phyloP scores from a whole-genome alignment of 2,329 filamentous ascomycete genomes.

The Fusarium sp. region DNA sequence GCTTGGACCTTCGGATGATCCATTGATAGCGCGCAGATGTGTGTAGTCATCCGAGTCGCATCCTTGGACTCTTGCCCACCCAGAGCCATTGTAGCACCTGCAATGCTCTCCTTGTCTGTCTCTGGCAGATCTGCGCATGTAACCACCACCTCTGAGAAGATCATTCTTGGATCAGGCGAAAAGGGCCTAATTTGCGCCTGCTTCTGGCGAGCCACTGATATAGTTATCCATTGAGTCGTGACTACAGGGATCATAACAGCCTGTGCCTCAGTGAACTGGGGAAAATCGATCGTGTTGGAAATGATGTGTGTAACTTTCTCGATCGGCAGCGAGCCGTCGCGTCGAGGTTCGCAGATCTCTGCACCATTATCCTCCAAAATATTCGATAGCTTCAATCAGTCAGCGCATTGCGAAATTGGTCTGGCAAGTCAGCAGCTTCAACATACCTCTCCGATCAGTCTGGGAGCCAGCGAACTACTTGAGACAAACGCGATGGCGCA shows the following conservation, averaged over 20 bases:
- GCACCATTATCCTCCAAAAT: slow-evolving; percentile 63
- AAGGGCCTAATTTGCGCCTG: slow-evolving; percentile 83
- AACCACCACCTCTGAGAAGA: slow-evolving; percentile 86
- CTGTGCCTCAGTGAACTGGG: slow-evolving; percentile 80
- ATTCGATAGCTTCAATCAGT: slow-evolving; percentile 52
- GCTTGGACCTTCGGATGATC: slow-evolving; percentile 77
- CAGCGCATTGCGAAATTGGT: not conserved
- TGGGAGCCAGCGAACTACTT: slow-evolving; percentile 54
- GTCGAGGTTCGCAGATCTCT: slow-evolving; percentile 58
- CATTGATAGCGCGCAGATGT: slow-evolving; percentile 84
- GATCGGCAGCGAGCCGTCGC: slow-evolving; percentile 61
- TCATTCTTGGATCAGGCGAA: slow-evolving; percentile 90
- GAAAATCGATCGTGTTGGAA: slow-evolving; percentile 87
- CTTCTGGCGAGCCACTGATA: slow-evolving; percentile 75
- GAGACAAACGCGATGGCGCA: slow-evolving; percentile 60
- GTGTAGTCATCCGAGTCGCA: slow-evolving; percentile 81
- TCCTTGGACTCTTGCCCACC: slow-evolving; percentile 83
- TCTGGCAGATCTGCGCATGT: slow-evolving; percentile 86
- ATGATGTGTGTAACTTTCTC: slow-evolving; percentile 65
- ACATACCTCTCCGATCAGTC: slow-evolving; percentile 55
- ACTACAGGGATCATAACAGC: slow-evolving; percentile 87
- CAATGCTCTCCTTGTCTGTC: slow-evolving; percentile 90
- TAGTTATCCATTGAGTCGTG: slow-evolving; percentile 81
- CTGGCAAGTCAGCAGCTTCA: no score
- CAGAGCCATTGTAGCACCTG: slow-evolving; percentile 88